Percentiles rank a stretch among this genome's conserved stretches.
These are phyloP conservation scores for Macrophomina phaseolina DNA, from an alignment of 2,329 filamentous ascomycete species.

Conservation along the genomic window DNA sequence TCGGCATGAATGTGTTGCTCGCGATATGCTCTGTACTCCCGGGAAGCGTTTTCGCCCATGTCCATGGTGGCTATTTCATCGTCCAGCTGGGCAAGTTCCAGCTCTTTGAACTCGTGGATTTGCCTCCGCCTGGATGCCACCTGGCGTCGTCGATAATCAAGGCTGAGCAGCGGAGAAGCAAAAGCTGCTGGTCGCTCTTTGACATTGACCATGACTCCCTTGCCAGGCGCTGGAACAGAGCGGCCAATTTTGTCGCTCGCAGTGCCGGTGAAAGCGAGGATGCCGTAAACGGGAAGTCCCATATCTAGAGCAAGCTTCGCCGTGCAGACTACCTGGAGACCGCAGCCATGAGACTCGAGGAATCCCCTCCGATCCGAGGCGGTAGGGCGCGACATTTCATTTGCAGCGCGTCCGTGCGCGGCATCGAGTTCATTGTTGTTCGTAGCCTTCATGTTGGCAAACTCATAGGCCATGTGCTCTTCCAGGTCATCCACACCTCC, in stretches of 20 bases:
- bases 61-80: conserved; percentile 1
- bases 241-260: conserved; percentile 44
- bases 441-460: conserved; percentile 48
- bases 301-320: conserved; percentile 43
- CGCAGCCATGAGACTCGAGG: conserved; percentile 45
- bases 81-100: conserved; percentile 4
- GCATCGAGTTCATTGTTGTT: conserved; percentile 39
- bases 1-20: conserved; percentile 37
- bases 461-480: conserved; percentile 39
- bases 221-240: conserved; percentile 48
- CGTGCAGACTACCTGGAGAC: conserved; percentile 42
- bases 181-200: conserved; percentile 31
- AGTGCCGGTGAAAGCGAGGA: conserved; percentile 44
- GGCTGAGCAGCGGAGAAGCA: conserved; percentile 35
- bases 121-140: conserved; percentile 7
- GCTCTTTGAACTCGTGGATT: conserved; percentile 26
- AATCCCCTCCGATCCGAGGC: conserved; percentile 44
- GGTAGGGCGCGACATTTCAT: conserved; percentile 45
- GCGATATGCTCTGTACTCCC: conserved; percentile 30
- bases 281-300: conserved; percentile 40
- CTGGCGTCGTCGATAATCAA: conserved; percentile 35
- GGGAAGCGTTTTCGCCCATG: neutral
- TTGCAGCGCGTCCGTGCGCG: conserved; percentile 34
- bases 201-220: conserved; percentile 43
- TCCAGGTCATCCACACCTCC: conserved; percentile 45